Conservation (phyloP, 2,329 filamentous ascomycete genomes). For the Endocalyx cinctus region DNA sequence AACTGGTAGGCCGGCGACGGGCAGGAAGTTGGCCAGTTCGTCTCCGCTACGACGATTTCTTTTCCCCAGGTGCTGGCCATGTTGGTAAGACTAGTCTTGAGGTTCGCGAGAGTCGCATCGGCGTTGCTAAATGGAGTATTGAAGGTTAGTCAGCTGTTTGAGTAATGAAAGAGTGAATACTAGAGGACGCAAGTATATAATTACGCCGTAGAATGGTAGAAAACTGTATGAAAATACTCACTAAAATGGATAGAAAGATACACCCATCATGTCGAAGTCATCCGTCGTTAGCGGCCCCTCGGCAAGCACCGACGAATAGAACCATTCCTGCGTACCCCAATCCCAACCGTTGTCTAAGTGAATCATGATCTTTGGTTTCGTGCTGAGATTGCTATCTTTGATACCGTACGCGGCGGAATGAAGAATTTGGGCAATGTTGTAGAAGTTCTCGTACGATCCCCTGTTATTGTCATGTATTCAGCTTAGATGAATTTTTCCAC, state of each 20-base stretch:
- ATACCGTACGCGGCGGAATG: slow-evolving; percentile 61
- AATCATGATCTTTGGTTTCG: slow-evolving; percentile 65
- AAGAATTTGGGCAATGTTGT: slow-evolving; percentile 60
- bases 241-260: slow-evolving; percentile 73
- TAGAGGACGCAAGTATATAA: no score
- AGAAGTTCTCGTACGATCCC: slow-evolving; percentile 50
- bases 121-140: slow-evolving; percentile 31
- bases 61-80: slow-evolving; percentile 61
- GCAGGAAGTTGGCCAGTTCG: slow-evolving; percentile 64
- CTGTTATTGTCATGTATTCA: no score
- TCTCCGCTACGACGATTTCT: slow-evolving; percentile 64
- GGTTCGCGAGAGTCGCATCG: slow-evolving; percentile 51
- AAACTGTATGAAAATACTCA: no score
- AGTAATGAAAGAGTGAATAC: no score
- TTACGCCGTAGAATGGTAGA: background rate
- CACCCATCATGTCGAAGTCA: slow-evolving; percentile 68
- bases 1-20: slow-evolving; percentile 54
- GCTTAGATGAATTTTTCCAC: no score
- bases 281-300: slow-evolving; percentile 42
- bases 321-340: slow-evolving; percentile 61
- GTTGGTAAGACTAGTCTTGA: slow-evolving; percentile 52
- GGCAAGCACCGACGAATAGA: slow-evolving; percentile 55
- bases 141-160: slow-evolving; percentile 5
- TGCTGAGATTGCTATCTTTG: slow-evolving; percentile 54
- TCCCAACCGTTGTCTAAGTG: slow-evolving; percentile 75